Conservation (phyloP, 805 yeast species). For the Candida hungchunana region DNA sequence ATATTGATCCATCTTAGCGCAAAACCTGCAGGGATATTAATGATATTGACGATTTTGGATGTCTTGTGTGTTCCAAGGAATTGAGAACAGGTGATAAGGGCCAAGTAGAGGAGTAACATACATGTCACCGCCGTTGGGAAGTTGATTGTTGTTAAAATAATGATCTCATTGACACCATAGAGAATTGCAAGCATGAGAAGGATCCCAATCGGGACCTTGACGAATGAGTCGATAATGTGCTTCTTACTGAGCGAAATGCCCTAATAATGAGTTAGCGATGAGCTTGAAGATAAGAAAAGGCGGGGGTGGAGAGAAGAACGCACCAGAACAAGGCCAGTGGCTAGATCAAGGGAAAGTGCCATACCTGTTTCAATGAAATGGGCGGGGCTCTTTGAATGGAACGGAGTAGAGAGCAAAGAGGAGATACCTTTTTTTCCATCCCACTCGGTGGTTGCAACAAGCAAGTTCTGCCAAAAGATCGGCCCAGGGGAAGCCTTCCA, state of each 20-base stretch:
- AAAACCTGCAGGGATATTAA: slow-evolving; percentile 65
- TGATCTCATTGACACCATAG: slow-evolving; percentile 27
- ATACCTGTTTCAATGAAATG: too few relatives aligned
- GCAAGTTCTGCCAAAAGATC: too few relatives aligned
- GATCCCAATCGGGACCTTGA: slow-evolving; percentile 24
- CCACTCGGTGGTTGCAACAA: too few relatives aligned
- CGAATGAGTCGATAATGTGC: slow-evolving; percentile 21
- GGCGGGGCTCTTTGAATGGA: too few relatives aligned
- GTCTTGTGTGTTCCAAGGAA: slow-evolving; percentile 34
- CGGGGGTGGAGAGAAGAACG: not conserved
- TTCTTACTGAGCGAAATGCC: slow-evolving; percentile 17
- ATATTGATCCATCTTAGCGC: slow-evolving; percentile 73
- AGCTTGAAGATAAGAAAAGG: too few relatives aligned
- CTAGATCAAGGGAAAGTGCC: not conserved
- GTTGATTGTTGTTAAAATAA: slow-evolving; percentile 31
- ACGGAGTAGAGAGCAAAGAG: too few relatives aligned
- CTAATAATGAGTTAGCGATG: slow-evolving; percentile 2
- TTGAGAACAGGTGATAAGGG: slow-evolving; percentile 37
- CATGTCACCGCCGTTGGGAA: slow-evolving; percentile 72
- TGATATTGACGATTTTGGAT: slow-evolving; percentile 23
- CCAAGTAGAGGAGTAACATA: slow-evolving; percentile 54
- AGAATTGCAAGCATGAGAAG: slow-evolving; percentile 18
- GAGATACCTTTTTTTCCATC: too few relatives aligned
- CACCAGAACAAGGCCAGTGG: not conserved
- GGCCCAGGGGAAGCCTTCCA: too few relatives aligned